These are phyloP conservation scores for Lactuca saligna DNA, from an alignment of 129 eudicot genomes.

Conservation along the genomic window DNA sequence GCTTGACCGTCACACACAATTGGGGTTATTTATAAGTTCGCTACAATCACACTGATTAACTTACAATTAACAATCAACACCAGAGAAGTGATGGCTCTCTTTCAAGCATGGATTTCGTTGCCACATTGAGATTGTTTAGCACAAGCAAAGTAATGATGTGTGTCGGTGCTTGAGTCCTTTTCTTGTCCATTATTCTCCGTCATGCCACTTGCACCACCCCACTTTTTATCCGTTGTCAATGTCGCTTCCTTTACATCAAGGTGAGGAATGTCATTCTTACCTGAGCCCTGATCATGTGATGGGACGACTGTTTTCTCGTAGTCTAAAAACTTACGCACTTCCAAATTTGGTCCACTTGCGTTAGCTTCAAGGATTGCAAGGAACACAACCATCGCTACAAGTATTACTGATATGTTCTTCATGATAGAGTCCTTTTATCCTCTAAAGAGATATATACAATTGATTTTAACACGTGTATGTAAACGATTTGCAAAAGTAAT, in stretches of 20 bases:
- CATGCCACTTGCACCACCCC: neutral
- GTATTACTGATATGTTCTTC: constrained; percentile 13
- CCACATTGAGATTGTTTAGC: constrained; percentile 21
- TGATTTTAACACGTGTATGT: neutral
- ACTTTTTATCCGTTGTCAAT: neutral
- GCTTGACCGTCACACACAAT: neutral
- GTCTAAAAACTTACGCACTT: neutral
- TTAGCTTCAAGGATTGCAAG: constrained; percentile 9
- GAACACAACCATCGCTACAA: constrained; percentile 17
- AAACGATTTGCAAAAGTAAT: too few species aligned
- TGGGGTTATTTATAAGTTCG: neutral
- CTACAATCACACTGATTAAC: neutral
- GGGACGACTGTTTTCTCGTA: neutral
- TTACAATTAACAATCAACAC: neutral
- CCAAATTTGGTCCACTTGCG: constrained; percentile 10
- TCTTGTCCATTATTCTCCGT: constrained; percentile 9
- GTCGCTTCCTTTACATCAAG: constrained; percentile 13
- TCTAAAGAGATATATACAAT: neutral
- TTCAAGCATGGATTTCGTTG: neutral
- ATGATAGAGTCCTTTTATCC: constrained; percentile 2
- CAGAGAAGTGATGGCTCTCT: neutral
- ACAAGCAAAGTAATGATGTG: constrained; percentile 32
- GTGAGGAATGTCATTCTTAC: neutral
- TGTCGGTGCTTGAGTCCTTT: constrained; percentile 15
- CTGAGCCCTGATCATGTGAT: neutral